Conservation (phyloP, 768 basidiomycete genomes). For the Trametopsis cervina region DNA sequence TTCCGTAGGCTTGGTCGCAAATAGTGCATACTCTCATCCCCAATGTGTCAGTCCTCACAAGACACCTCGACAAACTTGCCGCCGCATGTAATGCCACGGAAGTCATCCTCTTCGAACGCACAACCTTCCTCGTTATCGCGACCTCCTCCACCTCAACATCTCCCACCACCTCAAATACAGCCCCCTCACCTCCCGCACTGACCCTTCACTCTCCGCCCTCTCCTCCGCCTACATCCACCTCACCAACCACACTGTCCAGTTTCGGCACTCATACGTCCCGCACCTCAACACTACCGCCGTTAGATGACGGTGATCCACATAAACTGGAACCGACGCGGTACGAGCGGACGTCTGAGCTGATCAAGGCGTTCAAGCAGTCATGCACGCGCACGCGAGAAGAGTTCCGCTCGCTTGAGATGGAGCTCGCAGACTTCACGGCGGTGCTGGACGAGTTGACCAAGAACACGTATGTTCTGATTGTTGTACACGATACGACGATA, state of each 20-base stretch:
- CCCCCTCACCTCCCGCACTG: constrained; percentile 13
- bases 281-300: background rate
- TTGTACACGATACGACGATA: constrained; percentile 84
- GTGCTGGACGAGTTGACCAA: constrained; percentile 88
- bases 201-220: constrained; percentile 24
- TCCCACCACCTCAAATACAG: constrained; percentile 34
- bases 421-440: constrained; percentile 77
- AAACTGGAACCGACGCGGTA: constrained; percentile 65
- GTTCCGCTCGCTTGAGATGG: constrained; percentile 83
- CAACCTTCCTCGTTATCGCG: constrained; percentile 96
- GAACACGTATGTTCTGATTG: constrained; percentile 88
- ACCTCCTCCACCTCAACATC: constrained; percentile 46
- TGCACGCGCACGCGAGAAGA: constrained; percentile 83
- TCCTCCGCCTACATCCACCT: constrained; percentile 21
- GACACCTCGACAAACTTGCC: constrained; percentile 82
- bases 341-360: constrained; percentile 85
- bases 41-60: constrained; percentile 83
- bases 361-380: constrained; percentile 92
- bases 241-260: constrained; percentile 12
- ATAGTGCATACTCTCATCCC: constrained; percentile 97
- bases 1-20: constrained; percentile 98
- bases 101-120: constrained; percentile 93
- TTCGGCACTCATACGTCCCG: constrained; percentile 6
- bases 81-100: constrained; percentile 86
- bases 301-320: constrained; percentile 26